Base-by-base conservation (phyloP, 208 protist species). In the Trypanosoma grayi region DNA sequence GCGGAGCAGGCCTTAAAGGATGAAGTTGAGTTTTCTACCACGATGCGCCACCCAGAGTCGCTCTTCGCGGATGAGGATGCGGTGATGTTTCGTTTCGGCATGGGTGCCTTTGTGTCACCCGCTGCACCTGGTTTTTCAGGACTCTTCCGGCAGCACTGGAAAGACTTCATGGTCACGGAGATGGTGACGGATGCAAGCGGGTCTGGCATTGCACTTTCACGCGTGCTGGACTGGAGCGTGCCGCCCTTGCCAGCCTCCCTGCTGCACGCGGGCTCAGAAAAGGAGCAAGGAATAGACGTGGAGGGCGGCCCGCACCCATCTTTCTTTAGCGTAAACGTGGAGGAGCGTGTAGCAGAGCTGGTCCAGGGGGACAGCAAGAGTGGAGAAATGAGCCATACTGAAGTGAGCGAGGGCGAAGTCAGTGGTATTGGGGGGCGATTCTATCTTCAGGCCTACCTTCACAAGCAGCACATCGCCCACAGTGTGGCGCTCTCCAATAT, bases 381-480 rank as follows among this genome's bases (percentile, higher is more conserved):
- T 24, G 27, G 24, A 20, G n/a, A 0, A 22, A 11, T 2, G 31
- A 52, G 39, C 20, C 18, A 39, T 18, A 31, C 9, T 16, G 3
- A 41, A 28, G 24, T 10, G 7, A 8, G 33, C 24, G 3, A 9
- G 8, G 33, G n/a, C 18, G 44, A 4, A 28, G 22, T 11, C 43
- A 22, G n/a, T 55, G 4, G 31, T 48, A 27, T n/a, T 44, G 34
- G 20, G 0, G 18, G 39, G 20, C 39, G 10, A 16, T 90, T 67
- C 47, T 81, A 83, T 53, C 75, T 92, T 22, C 73, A 92, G 59
- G 90, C 80, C 44, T 77, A 77, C 20, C 74, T 94, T 24, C 88
- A 91, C 64, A 94, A 94, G 71, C 82, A 88, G 70, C 84, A 92
- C 62, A 58, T 87, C 11, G 75, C 84, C 0, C 88, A 94, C 69